Percentiles rank a stretch among this genome's conserved stretches.
Conservation (phyloP, 176 grass and related monocot species). For the Pontederia crassipes region DNA sequence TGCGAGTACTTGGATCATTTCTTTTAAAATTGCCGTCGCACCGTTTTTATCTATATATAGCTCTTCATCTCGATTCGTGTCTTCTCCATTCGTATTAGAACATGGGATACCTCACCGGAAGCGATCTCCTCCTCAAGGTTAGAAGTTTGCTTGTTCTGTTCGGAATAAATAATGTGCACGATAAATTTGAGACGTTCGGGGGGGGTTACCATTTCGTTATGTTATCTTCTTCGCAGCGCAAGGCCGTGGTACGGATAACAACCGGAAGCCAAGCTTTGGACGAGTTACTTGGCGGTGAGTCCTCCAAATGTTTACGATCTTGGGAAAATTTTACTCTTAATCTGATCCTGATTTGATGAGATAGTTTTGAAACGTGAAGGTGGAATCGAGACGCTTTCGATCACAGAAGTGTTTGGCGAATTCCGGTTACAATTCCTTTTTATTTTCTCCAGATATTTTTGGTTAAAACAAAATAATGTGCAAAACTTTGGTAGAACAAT, state of each 20-base stretch:
- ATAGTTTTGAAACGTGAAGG: slow-evolving; percentile 38
- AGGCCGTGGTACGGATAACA: slow-evolving; percentile 66
- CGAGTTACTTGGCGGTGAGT: slow-evolving; percentile 76
- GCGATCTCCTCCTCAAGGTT: slow-evolving; percentile 73
- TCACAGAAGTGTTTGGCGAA: slow-evolving; percentile 93
- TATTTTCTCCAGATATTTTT: not conserved
- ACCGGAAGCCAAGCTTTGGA: slow-evolving; percentile 82
- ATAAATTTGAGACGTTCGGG: not conserved
- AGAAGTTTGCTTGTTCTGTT: not conserved
- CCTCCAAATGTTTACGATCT: not conserved
- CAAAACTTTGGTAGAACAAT: not conserved
- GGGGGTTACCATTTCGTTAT: not conserved
- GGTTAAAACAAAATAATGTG: not conserved
- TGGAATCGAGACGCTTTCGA: slow-evolving; percentile 86
- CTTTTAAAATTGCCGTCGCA: slow-evolving; percentile 6
- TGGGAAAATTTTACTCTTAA: no score
- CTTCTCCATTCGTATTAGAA: slow-evolving; percentile 24
- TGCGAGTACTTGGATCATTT: not conserved
- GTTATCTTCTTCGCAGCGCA: slow-evolving; percentile 37
- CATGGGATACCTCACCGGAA: slow-evolving; percentile 67
- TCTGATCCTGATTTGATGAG: not conserved
- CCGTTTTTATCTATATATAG: slow-evolving; percentile 6
- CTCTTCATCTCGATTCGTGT: not conserved
- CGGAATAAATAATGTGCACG: not conserved
- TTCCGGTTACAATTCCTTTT: slow-evolving; percentile 43